phyloP scores from a whole-genome alignment of 176 grass and related monocot genomes.

The Areca catechu region DNA sequence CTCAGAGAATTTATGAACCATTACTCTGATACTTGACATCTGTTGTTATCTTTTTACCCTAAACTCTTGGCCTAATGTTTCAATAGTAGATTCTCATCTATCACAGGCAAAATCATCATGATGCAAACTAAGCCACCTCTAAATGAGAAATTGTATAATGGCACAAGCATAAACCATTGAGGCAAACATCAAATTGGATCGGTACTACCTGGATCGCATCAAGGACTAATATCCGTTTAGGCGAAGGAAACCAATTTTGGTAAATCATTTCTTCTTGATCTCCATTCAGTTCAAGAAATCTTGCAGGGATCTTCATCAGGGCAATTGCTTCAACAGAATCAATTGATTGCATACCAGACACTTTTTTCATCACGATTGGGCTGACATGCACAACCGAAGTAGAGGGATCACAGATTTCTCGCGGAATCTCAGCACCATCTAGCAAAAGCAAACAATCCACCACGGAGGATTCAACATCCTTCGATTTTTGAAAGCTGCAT shows the following conservation, averaged over 20 bases:
- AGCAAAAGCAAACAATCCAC: conserved; percentile 55
- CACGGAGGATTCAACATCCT: conserved; percentile 11
- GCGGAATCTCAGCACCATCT: conserved; percentile 33
- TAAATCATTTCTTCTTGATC: conserved; percentile 15
- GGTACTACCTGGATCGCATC: conserved; percentile 93
- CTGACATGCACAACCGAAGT: conserved; percentile 40
- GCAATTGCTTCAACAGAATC: conserved; percentile 78
- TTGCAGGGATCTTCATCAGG: conserved; percentile 63
- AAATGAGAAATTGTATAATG: not conserved
- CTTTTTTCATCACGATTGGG: conserved; percentile 66
- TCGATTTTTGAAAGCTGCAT: conserved; percentile 34
- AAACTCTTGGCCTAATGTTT: too few species aligned
- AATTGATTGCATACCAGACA: conserved; percentile 75
- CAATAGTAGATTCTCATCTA: too few species aligned
- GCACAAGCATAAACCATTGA: not conserved
- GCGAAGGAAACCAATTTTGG: conserved; percentile 35
- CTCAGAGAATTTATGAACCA: too few species aligned
- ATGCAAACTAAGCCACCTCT: not conserved
- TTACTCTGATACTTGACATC: too few species aligned
- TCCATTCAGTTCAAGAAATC: conserved; percentile 32
- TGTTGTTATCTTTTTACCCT: too few species aligned
- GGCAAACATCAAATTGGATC: not conserved
- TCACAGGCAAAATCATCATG: too few species aligned
- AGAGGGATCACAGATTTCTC: conserved; percentile 25
- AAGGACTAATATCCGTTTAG: conserved; percentile 66